Percentiles rank a stretch among this genome's conserved stretches.
These are phyloP conservation scores for Trichoderma gracile DNA, from an alignment of 2,329 filamentous ascomycete species.

Conservation along the genomic window DNA sequence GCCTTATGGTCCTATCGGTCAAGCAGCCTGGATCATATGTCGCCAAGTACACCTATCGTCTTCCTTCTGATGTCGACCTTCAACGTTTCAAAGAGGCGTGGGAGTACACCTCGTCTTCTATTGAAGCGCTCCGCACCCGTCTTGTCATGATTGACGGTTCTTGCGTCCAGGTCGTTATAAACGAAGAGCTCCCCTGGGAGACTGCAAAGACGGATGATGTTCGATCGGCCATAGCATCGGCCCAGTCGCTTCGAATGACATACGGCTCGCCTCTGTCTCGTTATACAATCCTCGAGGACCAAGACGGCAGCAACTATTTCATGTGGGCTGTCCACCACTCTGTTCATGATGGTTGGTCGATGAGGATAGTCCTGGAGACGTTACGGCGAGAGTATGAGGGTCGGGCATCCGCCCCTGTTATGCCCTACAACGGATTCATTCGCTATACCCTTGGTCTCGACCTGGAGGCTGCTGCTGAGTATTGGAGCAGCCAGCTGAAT, in stretches of 20 bases:
- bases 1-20: conserved; percentile 39
- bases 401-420: background rate
- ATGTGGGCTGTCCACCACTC: conserved; percentile 35
- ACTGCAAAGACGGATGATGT: background rate
- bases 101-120: conserved; percentile 23
- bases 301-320: conserved; percentile 21
- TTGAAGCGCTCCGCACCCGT: conserved; percentile 21
- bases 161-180: conserved; percentile 26
- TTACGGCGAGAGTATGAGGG: conserved; percentile 24
- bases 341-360: conserved; percentile 36
- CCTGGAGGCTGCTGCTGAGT: conserved; percentile 15
- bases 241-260: conserved; percentile 5
- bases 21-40: conserved; percentile 32
- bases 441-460: conserved; percentile 16
- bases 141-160: conserved; percentile 24
- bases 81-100: conserved; percentile 35
- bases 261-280: conserved; percentile 22
- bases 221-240: background rate
- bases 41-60: conserved; percentile 36
- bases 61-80: conserved; percentile 31
- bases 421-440: conserved; percentile 18
- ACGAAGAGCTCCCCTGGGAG: conserved; percentile 22
- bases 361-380: conserved; percentile 27
- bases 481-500: conserved; percentile 27
- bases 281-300: background rate